Evolutionary conservation across 495 filamentous ascomycete species (phyloP).

Genomic region (Parathielavia appendiculata): DNA sequence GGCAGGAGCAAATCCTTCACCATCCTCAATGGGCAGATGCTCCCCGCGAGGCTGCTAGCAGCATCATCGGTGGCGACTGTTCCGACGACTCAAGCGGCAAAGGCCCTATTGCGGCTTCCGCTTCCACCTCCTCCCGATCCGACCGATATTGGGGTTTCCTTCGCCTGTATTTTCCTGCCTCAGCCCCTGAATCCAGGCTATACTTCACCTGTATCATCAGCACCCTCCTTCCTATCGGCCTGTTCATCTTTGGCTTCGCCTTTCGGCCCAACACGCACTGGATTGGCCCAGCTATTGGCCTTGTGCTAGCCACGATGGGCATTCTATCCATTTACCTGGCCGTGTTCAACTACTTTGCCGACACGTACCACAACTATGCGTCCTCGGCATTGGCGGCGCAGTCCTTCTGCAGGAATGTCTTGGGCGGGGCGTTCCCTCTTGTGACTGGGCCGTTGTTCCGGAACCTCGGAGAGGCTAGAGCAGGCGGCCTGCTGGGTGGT

Average conservation of each 20-base stretch:
- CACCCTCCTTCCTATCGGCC: slow-evolving; percentile 59
- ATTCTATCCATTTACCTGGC: slow-evolving; percentile 87
- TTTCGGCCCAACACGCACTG: slow-evolving; percentile 62
- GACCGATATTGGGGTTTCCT: slow-evolving; percentile 34
- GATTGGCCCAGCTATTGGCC: slow-evolving; percentile 68
- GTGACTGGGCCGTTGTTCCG: slow-evolving; percentile 67
- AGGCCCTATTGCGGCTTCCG: neutral
- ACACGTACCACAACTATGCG: slow-evolving; percentile 79
- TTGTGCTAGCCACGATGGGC: slow-evolving; percentile 75
- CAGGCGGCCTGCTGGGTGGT: slow-evolving; percentile 69
- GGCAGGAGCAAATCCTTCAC: slow-evolving; percentile 53
- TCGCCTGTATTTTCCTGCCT: slow-evolving; percentile 37
- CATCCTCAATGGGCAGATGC: slow-evolving; percentile 36
- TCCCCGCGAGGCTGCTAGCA: slow-evolving; percentile 13
- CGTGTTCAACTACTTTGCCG: slow-evolving; percentile 92
- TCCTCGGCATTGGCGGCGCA: slow-evolving; percentile 86
- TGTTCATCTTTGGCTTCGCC: slow-evolving; percentile 73
- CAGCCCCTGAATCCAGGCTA: slow-evolving; percentile 70
- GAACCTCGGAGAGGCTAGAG: slow-evolving; percentile 65
- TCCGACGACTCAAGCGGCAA: neutral
- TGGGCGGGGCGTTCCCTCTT: slow-evolving; percentile 79
- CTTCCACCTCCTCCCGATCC: neutral
- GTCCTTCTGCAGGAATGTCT: slow-evolving; percentile 74
- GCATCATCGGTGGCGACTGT: slow-evolving; percentile 15
- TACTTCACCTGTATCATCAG: slow-evolving; percentile 77